phyloP scores from a whole-genome alignment of 2,329 filamentous ascomycete genomes.

The Aspergillus sp. region DNA sequence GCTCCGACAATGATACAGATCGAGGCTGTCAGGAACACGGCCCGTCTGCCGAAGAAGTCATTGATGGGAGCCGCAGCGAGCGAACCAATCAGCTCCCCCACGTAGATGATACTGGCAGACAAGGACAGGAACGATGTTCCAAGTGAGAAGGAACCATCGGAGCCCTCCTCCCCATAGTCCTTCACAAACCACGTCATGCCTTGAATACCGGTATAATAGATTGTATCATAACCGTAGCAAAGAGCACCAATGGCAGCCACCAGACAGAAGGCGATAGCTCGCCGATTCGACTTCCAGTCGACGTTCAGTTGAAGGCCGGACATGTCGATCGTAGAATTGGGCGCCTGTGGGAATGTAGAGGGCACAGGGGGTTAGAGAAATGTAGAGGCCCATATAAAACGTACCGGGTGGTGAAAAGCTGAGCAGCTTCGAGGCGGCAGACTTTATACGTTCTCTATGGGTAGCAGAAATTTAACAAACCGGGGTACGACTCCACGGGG shows the following conservation, averaged over 20 bases:
- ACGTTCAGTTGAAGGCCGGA: neutral
- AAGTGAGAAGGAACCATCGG: constrained; percentile 19
- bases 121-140: constrained; percentile 30
- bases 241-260: constrained; percentile 28
- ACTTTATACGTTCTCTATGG: no score
- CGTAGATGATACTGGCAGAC: constrained; percentile 40
- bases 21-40: constrained; percentile 35
- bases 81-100: constrained; percentile 40
- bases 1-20: constrained; percentile 32
- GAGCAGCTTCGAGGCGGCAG: no score
- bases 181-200: constrained; percentile 25
- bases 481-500: no score
- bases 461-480: no score
- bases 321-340: no score
- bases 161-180: constrained; percentile 22
- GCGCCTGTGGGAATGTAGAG: no score
- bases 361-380: no score
- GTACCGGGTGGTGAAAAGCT: no score
- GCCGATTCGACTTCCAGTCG: constrained; percentile 5
- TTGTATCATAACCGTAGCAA: constrained; percentile 29
- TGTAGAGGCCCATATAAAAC: no score
- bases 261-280: constrained; percentile 26
- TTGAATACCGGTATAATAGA: constrained; percentile 30
- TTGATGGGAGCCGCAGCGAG: constrained; percentile 37
- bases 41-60: constrained; percentile 35